Conservation (phyloP, 2,329 filamentous ascomycete species). For the Ophiostoma novo-ulmi region DNA sequence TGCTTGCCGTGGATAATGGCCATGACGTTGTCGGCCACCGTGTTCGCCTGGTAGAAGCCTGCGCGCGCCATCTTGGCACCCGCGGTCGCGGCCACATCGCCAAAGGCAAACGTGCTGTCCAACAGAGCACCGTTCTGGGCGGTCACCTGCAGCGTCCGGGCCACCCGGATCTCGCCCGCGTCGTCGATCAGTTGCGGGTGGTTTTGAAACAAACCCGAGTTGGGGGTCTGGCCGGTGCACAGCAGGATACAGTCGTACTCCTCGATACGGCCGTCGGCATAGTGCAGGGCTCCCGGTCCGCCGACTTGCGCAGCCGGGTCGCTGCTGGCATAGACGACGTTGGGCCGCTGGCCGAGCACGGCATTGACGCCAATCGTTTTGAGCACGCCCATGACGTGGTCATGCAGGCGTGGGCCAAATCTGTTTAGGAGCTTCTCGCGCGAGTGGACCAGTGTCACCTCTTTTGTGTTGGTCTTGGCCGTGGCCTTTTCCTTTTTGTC, state of each 20-base stretch:
- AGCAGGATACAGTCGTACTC: constrained; percentile 39
- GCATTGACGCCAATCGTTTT: constrained; percentile 45
- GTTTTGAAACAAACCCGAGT: constrained; percentile 45
- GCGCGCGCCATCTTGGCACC: constrained; percentile 50
- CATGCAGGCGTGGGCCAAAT: constrained; percentile 35
- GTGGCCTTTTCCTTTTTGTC: constrained; percentile 31
- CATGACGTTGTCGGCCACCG: constrained; percentile 51
- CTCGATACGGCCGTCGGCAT: constrained; percentile 38
- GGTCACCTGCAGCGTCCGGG: constrained; percentile 52
- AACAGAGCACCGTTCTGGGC: constrained; percentile 31
- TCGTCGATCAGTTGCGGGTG: constrained; percentile 42
- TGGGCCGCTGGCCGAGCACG: constrained; percentile 48
- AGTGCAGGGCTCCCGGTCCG: constrained; percentile 34
- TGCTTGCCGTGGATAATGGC: not conserved
- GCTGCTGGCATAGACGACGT: constrained; percentile 35
- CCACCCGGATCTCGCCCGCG: constrained; percentile 49
- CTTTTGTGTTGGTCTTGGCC: constrained; percentile 43
- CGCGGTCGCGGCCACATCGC: constrained; percentile 55
- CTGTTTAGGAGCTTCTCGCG: constrained; percentile 42
- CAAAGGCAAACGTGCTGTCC: constrained; percentile 56
- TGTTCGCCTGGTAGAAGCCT: constrained; percentile 43
- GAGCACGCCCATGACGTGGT: constrained; percentile 39
- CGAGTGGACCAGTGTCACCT: constrained; percentile 55
- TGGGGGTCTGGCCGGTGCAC: constrained; percentile 55
- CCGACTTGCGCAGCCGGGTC: constrained; percentile 36